These are phyloP conservation scores for Fagus crenata DNA, from an alignment of 306 rosid genomes.

Conservation along the genomic window DNA sequence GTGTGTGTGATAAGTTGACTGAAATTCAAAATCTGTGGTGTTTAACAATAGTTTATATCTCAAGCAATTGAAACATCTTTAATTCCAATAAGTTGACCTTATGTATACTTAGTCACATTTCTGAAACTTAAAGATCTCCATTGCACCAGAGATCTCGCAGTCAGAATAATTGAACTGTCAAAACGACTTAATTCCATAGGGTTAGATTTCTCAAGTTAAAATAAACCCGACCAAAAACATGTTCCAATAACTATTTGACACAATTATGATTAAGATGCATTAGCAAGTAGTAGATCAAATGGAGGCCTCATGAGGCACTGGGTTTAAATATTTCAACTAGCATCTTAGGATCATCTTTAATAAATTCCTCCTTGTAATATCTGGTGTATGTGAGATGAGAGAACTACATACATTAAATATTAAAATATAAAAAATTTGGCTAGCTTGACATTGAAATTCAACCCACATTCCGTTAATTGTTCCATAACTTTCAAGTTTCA, in stretches of 20 bases:
- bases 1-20: conserved; percentile 30
- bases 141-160: conserved; percentile 11
- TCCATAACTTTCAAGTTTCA: too few relatives aligned
- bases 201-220: conserved; percentile 27
- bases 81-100: conserved; percentile 16
- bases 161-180: conserved; percentile 15
- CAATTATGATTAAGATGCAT: background rate
- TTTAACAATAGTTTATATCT: conserved; percentile 8
- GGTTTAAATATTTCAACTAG: too few relatives aligned
- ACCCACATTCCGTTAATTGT: too few relatives aligned
- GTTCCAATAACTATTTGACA: background rate
- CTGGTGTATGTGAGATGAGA: too few relatives aligned
- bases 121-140: background rate
- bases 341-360: too few relatives aligned
- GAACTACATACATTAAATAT: too few relatives aligned
- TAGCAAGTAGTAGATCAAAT: too few relatives aligned
- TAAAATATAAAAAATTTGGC: too few relatives aligned
- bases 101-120: background rate
- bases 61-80: background rate
- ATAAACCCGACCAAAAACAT: background rate
- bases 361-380: too few relatives aligned
- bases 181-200: conserved; percentile 2
- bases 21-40: background rate
- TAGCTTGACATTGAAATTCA: too few relatives aligned
- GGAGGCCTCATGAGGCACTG: too few relatives aligned